Evolutionary conservation across 2,329 filamentous ascomycete genomes (phyloP).

Genomic region (Domatiomyces catenatus): DNA sequence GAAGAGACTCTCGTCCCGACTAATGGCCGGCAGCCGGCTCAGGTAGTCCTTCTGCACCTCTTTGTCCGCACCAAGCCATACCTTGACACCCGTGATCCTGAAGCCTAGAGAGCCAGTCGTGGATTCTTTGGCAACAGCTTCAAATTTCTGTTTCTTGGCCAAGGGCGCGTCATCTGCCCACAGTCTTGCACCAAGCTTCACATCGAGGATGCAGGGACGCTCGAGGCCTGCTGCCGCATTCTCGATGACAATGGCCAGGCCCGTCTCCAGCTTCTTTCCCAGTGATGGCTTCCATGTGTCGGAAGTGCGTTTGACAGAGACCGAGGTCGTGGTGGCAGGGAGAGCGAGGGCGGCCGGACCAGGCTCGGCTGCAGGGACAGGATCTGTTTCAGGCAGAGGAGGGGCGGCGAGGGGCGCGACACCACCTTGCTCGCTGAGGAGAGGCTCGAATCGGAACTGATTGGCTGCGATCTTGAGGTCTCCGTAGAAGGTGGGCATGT

Average conservation of each 20-base stretch:
- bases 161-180: conserved; percentile 59
- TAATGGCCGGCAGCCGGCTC: conserved; percentile 10
- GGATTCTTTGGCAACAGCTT: conserved; percentile 8
- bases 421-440: conserved; percentile 39
- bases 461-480: conserved; percentile 34
- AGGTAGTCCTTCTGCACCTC: conserved; percentile 2
- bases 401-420: conserved; percentile 26
- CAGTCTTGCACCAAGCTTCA: conserved; percentile 74
- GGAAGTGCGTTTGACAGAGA: conserved; percentile 9
- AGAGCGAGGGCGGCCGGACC: conserved; percentile 5
- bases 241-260: conserved; percentile 67
- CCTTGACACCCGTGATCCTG: conserved; percentile 50
- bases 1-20: conserved; percentile 18
- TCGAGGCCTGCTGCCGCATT: conserved; percentile 70
- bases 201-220: conserved; percentile 76
- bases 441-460: conserved; percentile 21
- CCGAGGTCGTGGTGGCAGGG: conserved; percentile 11
- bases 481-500: conserved; percentile 78
- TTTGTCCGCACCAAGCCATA: conserved; percentile 32
- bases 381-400: conserved; percentile 32
- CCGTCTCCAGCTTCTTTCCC: conserved; percentile 55
- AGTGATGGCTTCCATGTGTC: conserved; percentile 32
- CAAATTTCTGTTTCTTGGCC: conserved; percentile 20
- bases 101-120: conserved; percentile 37
- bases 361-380: neutral